Conservation (phyloP, 495 filamentous ascomycete species). For the Talaromyces trachyspermus region DNA sequence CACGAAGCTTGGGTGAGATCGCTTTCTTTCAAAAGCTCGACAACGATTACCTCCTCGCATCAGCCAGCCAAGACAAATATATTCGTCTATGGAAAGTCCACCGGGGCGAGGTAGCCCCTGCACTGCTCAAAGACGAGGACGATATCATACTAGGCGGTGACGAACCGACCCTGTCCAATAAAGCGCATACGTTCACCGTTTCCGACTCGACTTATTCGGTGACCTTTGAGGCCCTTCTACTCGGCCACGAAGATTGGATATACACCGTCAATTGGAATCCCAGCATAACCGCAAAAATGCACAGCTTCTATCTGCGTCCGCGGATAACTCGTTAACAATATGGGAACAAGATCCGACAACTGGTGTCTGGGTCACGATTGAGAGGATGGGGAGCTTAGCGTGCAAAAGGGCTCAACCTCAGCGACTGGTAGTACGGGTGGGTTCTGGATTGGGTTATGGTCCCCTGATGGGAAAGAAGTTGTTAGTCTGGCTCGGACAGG, state of each 20-base stretch:
- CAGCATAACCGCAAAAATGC: constrained; percentile 41
- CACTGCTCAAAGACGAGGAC: constrained; percentile 30
- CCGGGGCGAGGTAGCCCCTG: constrained; percentile 43
- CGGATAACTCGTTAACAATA: constrained; percentile 88
- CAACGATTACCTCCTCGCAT: constrained; percentile 56
- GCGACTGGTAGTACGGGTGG: constrained; percentile 93
- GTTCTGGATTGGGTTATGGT: constrained; percentile 95
- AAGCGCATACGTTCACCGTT: constrained; percentile 66
- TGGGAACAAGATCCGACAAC: constrained; percentile 80
- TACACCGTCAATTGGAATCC: constrained; percentile 76
- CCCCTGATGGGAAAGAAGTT: constrained; percentile 64
- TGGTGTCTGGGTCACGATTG: constrained; percentile 80
- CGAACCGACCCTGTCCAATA: constrained; percentile 66
- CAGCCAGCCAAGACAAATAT: constrained; percentile 96
- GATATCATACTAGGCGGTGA: constrained; percentile 54
- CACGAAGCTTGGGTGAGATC: constrained; percentile 95
- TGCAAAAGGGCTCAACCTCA: constrained; percentile 88
- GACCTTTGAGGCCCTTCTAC: constrained; percentile 89
- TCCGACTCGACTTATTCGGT: constrained; percentile 57
- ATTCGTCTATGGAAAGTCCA: constrained; percentile 88
- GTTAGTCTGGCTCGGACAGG: constrained; percentile 83
- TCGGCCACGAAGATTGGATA: constrained; percentile 98
- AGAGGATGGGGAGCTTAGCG: constrained; percentile 88
- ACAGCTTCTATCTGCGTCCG: constrained; percentile 83
- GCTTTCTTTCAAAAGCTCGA: constrained; percentile 66